Conservation (phyloP, 495 filamentous ascomycete genomes). For the Lasiosphaeria miniovina region DNA sequence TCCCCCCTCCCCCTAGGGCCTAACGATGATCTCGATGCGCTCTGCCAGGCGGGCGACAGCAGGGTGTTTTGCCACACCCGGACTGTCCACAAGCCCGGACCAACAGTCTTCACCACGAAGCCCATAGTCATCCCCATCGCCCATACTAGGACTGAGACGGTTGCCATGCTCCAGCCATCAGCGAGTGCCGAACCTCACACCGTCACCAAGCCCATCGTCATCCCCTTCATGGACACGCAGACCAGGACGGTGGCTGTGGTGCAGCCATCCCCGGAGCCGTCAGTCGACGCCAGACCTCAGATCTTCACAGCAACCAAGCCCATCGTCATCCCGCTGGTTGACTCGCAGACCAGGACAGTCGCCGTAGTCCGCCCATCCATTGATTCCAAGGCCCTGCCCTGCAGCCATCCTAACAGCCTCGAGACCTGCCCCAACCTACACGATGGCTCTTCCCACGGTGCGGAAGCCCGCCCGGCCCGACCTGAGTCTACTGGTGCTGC, state of each 20-base stretch:
- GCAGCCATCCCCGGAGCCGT: background rate
- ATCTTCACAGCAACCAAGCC: slow-evolving; percentile 5
- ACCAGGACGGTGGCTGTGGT: slow-evolving; percentile 3
- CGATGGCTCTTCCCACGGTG: slow-evolving; percentile 4
- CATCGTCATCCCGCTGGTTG: background rate
- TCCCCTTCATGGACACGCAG: slow-evolving; percentile 6
- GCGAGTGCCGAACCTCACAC: too few relatives aligned
- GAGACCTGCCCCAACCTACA: background rate
- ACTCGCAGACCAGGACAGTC: background rate
- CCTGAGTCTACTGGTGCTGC: too few relatives aligned
- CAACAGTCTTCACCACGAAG: slow-evolving; percentile 11
- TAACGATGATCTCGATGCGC: background rate
- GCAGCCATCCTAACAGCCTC: background rate
- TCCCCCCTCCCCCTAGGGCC: too few relatives aligned
- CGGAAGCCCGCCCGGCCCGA: too few relatives aligned
- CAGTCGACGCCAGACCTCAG: slow-evolving; percentile 7
- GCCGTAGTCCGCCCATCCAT: background rate
- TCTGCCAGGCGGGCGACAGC: slow-evolving; percentile 8
- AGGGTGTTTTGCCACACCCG: slow-evolving; percentile 13
- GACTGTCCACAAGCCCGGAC: slow-evolving; percentile 4
- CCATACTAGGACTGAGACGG: slow-evolving; percentile 1
- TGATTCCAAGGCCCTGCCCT: background rate
- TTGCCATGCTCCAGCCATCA: background rate
- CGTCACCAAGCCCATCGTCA: slow-evolving; percentile 12
- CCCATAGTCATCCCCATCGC: slow-evolving; percentile 13